These are phyloP conservation scores for Tolypocladium ophioglossoides DNA, from an alignment of 2,329 filamentous ascomycete genomes.

Conservation along the genomic window DNA sequence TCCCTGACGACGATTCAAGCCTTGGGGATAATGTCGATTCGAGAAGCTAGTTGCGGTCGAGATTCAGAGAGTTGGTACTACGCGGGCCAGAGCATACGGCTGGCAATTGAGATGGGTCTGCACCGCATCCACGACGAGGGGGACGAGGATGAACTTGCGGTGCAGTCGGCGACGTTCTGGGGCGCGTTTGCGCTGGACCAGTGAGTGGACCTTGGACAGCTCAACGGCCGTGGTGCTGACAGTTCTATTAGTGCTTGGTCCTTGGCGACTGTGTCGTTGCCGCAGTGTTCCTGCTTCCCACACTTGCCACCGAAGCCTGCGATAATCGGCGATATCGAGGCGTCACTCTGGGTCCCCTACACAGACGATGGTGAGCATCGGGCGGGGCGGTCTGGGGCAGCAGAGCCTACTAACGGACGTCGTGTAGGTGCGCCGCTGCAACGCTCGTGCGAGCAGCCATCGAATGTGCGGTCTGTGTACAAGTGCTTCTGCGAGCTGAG, in stretches of 20 bases:
- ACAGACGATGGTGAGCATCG: slow-evolving; percentile 42
- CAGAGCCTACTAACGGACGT: not conserved
- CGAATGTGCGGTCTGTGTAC: slow-evolving; percentile 57
- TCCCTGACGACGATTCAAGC: slow-evolving; percentile 63
- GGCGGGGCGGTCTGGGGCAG: not conserved
- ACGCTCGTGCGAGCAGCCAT: slow-evolving; percentile 48
- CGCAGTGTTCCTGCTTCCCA: slow-evolving; percentile 47
- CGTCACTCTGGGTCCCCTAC: slow-evolving; percentile 48
- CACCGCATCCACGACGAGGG: slow-evolving; percentile 41
- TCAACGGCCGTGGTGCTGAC: slow-evolving; percentile 9
- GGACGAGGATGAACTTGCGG: slow-evolving; percentile 46
- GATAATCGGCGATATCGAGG: slow-evolving; percentile 50
- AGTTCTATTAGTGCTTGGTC: slow-evolving; percentile 46
- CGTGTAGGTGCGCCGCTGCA: slow-evolving; percentile 39
- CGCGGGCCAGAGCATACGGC: slow-evolving; percentile 59
- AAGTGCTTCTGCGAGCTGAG: slow-evolving; percentile 62
- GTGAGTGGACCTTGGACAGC: slow-evolving; percentile 29
- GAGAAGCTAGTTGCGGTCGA: slow-evolving; percentile 61
- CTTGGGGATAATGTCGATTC: slow-evolving; percentile 63
- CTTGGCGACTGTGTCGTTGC: slow-evolving; percentile 50
- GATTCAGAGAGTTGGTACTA: slow-evolving; percentile 66
- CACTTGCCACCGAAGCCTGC: slow-evolving; percentile 48
- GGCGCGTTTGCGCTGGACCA: slow-evolving; percentile 53
- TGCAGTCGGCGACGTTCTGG: slow-evolving; percentile 51
- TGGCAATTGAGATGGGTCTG: slow-evolving; percentile 62